phyloP scores from a whole-genome alignment of 148 eudicot genomes.

The Rheum nobile region DNA sequence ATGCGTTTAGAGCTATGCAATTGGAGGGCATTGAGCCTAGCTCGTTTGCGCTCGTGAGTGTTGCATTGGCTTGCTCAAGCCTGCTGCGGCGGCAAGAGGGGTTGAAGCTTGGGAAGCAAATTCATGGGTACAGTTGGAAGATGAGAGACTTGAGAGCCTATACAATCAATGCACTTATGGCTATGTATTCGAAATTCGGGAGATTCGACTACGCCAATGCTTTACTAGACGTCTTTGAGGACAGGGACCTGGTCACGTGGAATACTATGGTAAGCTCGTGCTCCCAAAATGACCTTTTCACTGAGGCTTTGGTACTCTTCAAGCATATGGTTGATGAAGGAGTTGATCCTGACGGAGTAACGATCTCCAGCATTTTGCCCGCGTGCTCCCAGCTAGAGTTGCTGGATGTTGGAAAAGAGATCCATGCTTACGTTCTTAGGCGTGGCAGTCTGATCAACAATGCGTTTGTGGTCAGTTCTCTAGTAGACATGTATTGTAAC shows the following conservation, averaged over 20 bases:
- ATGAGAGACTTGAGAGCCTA: constrained; percentile 37
- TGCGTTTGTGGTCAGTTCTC: constrained; percentile 67
- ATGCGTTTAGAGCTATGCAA: constrained; percentile 50
- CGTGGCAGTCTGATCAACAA: constrained; percentile 41
- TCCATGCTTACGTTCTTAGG: constrained; percentile 65
- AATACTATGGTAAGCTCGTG: constrained; percentile 68
- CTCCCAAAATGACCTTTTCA: constrained; percentile 48
- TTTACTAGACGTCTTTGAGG: constrained; percentile 39
- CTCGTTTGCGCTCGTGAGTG: constrained; percentile 73
- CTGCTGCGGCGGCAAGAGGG: constrained; percentile 28
- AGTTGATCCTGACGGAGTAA: constrained; percentile 61
- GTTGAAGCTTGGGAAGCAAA: constrained; percentile 64
- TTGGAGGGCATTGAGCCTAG: constrained; percentile 33
- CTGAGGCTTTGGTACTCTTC: constrained; percentile 44
- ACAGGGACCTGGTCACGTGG: constrained; percentile 73
- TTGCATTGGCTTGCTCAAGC: constrained; percentile 52
- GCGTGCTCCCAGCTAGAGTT: constrained; percentile 82
- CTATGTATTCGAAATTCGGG: constrained; percentile 78
- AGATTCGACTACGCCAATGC: constrained; percentile 46
- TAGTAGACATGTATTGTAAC: constrained; percentile 90
- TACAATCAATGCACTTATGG: constrained; percentile 66
- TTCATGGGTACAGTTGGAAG: constrained; percentile 66
- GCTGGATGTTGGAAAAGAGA: constrained; percentile 59
- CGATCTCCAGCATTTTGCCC: constrained; percentile 72
- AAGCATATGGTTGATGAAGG: constrained; percentile 45